Conservation (phyloP, 2,329 filamentous ascomycete genomes). For the Aspergillus japonicus region DNA sequence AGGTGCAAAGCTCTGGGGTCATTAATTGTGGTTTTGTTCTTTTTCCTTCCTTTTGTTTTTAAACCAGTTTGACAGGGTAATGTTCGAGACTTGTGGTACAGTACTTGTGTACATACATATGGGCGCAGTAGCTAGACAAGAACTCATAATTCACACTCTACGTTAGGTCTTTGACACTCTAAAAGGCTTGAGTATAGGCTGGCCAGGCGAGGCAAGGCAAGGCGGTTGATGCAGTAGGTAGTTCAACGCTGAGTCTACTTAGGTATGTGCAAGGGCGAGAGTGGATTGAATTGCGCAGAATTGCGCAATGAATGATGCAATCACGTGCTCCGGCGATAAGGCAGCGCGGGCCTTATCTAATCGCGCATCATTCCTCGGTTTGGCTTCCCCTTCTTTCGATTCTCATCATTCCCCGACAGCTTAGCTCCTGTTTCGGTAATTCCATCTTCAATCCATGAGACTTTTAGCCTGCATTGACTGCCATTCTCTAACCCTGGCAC, state of each 20-base stretch:
- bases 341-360: not conserved
- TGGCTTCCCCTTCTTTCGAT: not conserved
- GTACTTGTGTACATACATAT: constrained; percentile 24
- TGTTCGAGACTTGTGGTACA: constrained; percentile 10
- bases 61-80: constrained; percentile 2
- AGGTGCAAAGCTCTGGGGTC: constrained; percentile 22
- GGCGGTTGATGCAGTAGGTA: too few species aligned
- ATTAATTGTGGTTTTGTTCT: constrained; percentile 9
- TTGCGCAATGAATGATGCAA: not conserved
- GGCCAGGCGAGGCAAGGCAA: too few species aligned
- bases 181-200: too few species aligned
- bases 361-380: not conserved
- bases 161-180: not conserved
- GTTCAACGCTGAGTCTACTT: too few species aligned
- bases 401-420: not conserved
- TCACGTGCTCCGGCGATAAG: not conserved
- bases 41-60: constrained; percentile 9
- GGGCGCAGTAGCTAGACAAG: constrained; percentile 18
- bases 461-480: not conserved
- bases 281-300: not conserved
- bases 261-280: not conserved
- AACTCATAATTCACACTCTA: constrained; percentile 9
- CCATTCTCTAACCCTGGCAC: not conserved
- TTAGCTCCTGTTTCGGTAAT: not conserved
- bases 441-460: not conserved